These are phyloP conservation scores for Sclerotinia spermophila DNA, from an alignment of 2,329 filamentous ascomycete genomes.

Conservation along the genomic window DNA sequence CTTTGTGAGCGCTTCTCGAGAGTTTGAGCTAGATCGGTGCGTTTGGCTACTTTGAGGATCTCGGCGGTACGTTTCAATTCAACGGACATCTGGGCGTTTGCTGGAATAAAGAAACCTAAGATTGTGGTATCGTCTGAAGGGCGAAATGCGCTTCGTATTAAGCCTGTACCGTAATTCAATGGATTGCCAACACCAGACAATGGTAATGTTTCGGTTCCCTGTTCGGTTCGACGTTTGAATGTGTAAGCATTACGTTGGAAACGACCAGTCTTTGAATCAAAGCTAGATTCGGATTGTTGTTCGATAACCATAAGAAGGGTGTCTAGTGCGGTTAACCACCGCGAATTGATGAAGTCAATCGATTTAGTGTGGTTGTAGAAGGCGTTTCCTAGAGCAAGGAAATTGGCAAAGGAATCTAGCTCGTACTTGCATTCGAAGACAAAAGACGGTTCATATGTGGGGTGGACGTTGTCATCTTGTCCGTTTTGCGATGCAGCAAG, in stretches of 20 bases:
- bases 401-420: conserved; percentile 90
- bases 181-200: conserved; percentile 87
- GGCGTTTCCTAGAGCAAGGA: conserved; percentile 79
- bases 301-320: conserved; percentile 70
- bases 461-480: conserved; percentile 80
- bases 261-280: conserved; percentile 61
- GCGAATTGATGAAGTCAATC: conserved; percentile 69
- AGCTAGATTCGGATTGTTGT: conserved; percentile 77
- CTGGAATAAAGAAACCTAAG: conserved; percentile 89
- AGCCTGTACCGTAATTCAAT: conserved; percentile 74
- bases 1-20: conserved; percentile 56
- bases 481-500: conserved; percentile 70
- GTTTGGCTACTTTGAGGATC: conserved; percentile 58
- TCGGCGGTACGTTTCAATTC: conserved; percentile 73
- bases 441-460: conserved; percentile 73
- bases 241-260: conserved; percentile 77
- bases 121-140: conserved; percentile 95
- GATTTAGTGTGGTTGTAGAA: conserved; percentile 79
- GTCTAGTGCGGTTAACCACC: conserved; percentile 77
- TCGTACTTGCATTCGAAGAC: conserved; percentile 99
- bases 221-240: conserved; percentile 75
- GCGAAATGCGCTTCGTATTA: conserved; percentile 87
- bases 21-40: conserved; percentile 50
- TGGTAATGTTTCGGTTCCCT: conserved; percentile 85
- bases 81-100: conserved; percentile 93